Evolutionary conservation across 1,284 basidiomycete species (phyloP), one percentile per base, ranked within the genome.

Genomic region (Cutaneotrichosporon daszewskae): DNA sequence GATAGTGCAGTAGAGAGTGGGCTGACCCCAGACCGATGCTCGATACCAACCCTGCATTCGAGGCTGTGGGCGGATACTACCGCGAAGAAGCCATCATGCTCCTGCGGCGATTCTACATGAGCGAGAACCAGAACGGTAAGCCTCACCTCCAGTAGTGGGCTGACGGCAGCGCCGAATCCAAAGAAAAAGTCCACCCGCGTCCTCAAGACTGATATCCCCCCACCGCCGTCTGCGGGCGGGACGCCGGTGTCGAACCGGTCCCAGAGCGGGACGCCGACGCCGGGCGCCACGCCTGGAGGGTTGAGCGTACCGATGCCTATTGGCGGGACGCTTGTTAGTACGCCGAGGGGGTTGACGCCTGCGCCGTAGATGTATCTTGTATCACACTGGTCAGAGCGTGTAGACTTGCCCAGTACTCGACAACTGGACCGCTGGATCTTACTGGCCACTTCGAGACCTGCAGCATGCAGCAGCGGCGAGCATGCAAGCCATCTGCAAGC

Each of bases 71-170:
- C 9, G 94, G 92, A 2, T 91, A 85, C 64, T 77, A 80, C 49
- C 78, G 92, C 26, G 89, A 96, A 61, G 89, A 95, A 51, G 91
- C 94, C 7, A 97, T 98, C 64, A 85, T 98, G 82, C 78, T 95
- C 31, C 74, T 98, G 17, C 83, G 95, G 9, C 79, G 85, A 26
- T 98, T 98, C 71, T 98, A 98, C 71, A 79, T 97, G 59, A 92
- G 88, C 0, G 90, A 96, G 68, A 98, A 99, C 66, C 75, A 76
- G 8, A 92, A 94, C 60, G 92, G 92, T 90, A 53, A 37, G 78
- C 66, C n/a, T 26, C 4, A 13, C 25, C n/a, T 19, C 14, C 40
- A n/a, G 4, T 18, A 9, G 18, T 10, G 18, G 6, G 18, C 42
- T 43, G 23, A 34, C 24, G 12, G 26, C 38, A 72, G 71, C 71